Conservation (phyloP, 164 flowering plant species). For the Liquidambar formosana region DNA sequence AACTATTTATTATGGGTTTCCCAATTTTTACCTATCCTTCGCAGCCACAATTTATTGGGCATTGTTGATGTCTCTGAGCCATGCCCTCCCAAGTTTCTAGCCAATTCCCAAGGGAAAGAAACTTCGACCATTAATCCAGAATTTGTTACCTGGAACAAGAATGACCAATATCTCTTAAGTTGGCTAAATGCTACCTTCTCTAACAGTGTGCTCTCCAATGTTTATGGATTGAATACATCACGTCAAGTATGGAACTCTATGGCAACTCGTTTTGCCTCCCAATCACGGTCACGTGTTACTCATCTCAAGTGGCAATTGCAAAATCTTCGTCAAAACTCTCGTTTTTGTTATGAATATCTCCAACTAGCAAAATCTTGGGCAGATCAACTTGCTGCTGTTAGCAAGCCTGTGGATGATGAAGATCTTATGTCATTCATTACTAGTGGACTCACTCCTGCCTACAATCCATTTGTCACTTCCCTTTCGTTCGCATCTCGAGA, state of each 20-base stretch:
- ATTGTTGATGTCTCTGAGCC: too few relatives aligned
- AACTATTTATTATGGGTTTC: too few relatives aligned
- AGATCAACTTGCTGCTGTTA: not conserved
- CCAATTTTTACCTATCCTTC: too few relatives aligned
- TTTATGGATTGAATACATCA: not conserved
- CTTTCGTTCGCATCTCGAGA: not conserved
- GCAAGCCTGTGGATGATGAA: not conserved
- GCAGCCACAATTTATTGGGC: too few relatives aligned
- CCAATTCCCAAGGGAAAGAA: too few relatives aligned
- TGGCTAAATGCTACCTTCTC: too few relatives aligned
- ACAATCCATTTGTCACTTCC: not conserved
- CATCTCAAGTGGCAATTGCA: not conserved
- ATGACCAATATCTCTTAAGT: too few relatives aligned
- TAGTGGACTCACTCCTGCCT: not conserved
- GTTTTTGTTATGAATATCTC: not conserved
- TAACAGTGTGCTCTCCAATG: too few relatives aligned
- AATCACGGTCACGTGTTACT: not conserved
- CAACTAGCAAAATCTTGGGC: not conserved
- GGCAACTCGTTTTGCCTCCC: not conserved
- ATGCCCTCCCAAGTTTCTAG: too few relatives aligned
- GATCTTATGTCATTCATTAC: not conserved
- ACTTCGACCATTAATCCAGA: too few relatives aligned
- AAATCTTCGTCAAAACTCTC: not conserved
- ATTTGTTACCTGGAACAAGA: too few relatives aligned
- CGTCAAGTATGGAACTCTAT: not conserved